Evolutionary conservation across 2,329 filamentous ascomycete species (phyloP), one percentile per base, ranked within the genome.

Genomic region (Fusarium tjaetaba): DNA sequence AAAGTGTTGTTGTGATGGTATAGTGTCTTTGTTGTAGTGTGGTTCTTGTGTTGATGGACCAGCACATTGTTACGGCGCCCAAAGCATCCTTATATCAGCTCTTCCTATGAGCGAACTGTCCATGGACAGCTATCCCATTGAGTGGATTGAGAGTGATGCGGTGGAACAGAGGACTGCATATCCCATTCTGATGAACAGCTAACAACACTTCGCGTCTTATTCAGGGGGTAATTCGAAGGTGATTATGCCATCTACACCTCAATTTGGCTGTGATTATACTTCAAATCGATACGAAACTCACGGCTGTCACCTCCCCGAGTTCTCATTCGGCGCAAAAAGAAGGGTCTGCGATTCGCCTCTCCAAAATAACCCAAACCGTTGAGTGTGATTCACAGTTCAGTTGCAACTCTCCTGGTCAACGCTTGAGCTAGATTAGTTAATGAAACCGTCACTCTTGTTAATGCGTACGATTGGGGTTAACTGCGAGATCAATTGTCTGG

Each of bases 261-360:
- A 20, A 9, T 14, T 34, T 20, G 8, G 7, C 36, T 26, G 36
- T 42, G 28, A 10, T n/a, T 2, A 7, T 18, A 2, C 22, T 51
- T 0, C 22, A 5, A 20, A 32, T 49, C 5, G 22, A 32, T 32
- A 49, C 28, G 8, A 18, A 51, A 34, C 16, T 32, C 16, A 34
- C 30, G 0, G 30, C 8, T 42, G 4, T 11, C 9, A 7, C 28
- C 15, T 26, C n/a, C 30, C 14, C n/a, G 1, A 4, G 10, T 3
- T 11, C 15, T 3, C 18, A 61, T 56, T 28, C 28, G 20, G 28
- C 7, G 28, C 22, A 3, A 1, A 2, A 13, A 34, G 20, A 11
- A 41, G 1, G 20, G 14, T 2, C 30, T 36, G 16, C 10, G 15
- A 15, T 38, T 16, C 15, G 24, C 7, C 13, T 11, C 5, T 2